Evolutionary conservation across 2,329 filamentous ascomycete species (phyloP).

Genomic region (Fusarium devonianum): DNA sequence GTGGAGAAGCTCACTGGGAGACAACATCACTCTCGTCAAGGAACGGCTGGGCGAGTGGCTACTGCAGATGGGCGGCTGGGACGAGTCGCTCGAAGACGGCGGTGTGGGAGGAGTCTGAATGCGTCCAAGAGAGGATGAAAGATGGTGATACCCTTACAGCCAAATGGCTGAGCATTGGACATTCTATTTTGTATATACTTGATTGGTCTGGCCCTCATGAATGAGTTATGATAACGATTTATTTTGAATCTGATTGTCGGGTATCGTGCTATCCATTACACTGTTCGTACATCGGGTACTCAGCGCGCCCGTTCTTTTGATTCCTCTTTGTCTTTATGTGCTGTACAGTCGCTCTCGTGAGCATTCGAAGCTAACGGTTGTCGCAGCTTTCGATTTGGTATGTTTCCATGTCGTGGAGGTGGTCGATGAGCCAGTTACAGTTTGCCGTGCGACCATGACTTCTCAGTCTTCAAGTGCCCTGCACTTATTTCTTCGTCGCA

Average conservation of each 20-base stretch:
- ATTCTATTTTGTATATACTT: constrained; percentile 36
- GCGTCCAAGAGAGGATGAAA: constrained; percentile 10
- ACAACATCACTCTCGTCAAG: constrained; percentile 75
- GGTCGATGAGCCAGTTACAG: background rate
- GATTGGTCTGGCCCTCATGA: constrained; percentile 13
- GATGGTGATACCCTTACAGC: constrained; percentile 43
- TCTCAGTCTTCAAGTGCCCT: no score
- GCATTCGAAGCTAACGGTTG: no score
- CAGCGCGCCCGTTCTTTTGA: background rate
- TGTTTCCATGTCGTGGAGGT: no score
- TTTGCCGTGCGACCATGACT: background rate
- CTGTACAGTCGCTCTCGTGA: background rate
- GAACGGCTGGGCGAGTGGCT: constrained; percentile 77
- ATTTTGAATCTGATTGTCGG: constrained; percentile 3
- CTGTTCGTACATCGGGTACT: constrained; percentile 27
- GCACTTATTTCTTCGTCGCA: constrained; percentile 7
- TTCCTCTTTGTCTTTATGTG: background rate
- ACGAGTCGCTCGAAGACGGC: constrained; percentile 72
- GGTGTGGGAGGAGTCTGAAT: constrained; percentile 57
- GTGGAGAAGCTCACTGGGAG: constrained; percentile 87
- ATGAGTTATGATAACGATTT: constrained; percentile 32
- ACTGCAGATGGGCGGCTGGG: constrained; percentile 83
- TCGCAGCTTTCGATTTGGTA: no score
- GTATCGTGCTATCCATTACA: constrained; percentile 31
- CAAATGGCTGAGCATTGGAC: constrained; percentile 25